A percentile compares a stretch with the other conserved stretches of the same genome.
Conservation (phyloP, 208 protist genomes). For the Endotrypanum monterogeii region DNA sequence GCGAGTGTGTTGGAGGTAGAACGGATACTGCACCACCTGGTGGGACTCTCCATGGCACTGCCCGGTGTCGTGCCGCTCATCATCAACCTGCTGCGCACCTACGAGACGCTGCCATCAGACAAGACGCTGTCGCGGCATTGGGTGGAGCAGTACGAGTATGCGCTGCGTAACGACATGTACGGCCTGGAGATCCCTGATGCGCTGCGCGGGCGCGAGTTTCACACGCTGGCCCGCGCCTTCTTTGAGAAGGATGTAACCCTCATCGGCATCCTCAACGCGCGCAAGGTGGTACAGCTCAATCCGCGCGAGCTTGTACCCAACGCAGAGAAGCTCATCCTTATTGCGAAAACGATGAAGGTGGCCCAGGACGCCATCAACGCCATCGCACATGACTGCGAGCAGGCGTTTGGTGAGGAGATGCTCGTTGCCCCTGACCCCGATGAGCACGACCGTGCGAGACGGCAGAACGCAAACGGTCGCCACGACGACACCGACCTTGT, state of each 20-base stretch:
- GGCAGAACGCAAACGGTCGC: constrained; percentile 9
- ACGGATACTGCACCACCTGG: constrained; percentile 65
- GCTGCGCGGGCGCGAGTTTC: constrained; percentile 62
- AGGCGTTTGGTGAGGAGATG: constrained; percentile 61
- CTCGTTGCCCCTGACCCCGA: constrained; percentile 49
- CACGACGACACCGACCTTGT: constrained; percentile 6
- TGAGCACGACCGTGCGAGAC: constrained; percentile 30
- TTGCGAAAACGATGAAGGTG: constrained; percentile 56
- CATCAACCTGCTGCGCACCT: constrained; percentile 81
- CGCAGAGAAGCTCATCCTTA: constrained; percentile 65
- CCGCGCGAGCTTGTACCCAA: constrained; percentile 52
- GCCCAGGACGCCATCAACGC: constrained; percentile 45
- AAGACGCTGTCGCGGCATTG: constrained; percentile 50
- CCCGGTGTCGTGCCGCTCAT: constrained; percentile 80
- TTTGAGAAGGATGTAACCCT: constrained; percentile 66
- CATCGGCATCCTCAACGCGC: constrained; percentile 63
- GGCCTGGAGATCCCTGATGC: constrained; percentile 56
- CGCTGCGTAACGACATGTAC: constrained; percentile 78
- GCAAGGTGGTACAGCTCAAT: constrained; percentile 70
- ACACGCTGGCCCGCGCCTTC: constrained; percentile 53
- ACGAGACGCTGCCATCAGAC: constrained; percentile 67
- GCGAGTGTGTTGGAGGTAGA: constrained; percentile 76
- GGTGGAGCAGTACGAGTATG: constrained; percentile 86
- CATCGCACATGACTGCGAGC: constrained; percentile 47
- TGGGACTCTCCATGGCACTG: constrained; percentile 69